Evolutionary conservation across 768 basidiomycete species (phyloP).

Genomic region (Hortiboletus campestris): DNA sequence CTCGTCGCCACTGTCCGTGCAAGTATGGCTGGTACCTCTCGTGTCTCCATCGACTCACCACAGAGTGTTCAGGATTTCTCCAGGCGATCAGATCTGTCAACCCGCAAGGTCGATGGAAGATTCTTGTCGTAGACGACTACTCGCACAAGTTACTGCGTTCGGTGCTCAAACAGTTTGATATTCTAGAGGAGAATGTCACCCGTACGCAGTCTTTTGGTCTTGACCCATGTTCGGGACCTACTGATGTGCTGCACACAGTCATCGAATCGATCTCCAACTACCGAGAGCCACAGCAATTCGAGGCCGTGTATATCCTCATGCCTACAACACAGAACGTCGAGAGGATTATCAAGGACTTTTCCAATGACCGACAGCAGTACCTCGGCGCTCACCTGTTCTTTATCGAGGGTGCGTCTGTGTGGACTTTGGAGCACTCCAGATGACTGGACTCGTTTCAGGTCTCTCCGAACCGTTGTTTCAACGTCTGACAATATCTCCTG

Average conservation of each 20-base stretch:
- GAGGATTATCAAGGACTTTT: slow-evolving; percentile 85
- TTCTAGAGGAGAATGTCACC: slow-evolving; percentile 94
- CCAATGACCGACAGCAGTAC: slow-evolving; percentile 63
- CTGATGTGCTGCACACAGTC: slow-evolving; percentile 47
- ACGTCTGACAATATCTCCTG: slow-evolving; percentile 69
- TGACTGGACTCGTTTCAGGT: slow-evolving; percentile 42
- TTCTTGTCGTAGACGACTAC: slow-evolving; percentile 93
- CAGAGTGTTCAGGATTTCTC: slow-evolving; percentile 62
- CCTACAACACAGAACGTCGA: slow-evolving; percentile 94
- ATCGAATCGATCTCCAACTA: slow-evolving; percentile 86
- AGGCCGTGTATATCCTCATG: slow-evolving; percentile 93
- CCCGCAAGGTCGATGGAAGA: slow-evolving; percentile 92
- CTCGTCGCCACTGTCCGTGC: slow-evolving; percentile 45
- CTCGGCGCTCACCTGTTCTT: slow-evolving; percentile 90
- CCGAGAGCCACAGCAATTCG: slow-evolving; percentile 83
- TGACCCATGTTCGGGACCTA: background rate
- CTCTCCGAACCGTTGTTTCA: slow-evolving; percentile 77
- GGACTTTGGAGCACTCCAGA: background rate
- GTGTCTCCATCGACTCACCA: background rate
- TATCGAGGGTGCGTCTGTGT: slow-evolving; percentile 65
- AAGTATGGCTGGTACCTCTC: slow-evolving; percentile 35
- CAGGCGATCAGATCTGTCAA: slow-evolving; percentile 85
- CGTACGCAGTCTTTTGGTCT: slow-evolving; percentile 50
- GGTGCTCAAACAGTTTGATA: slow-evolving; percentile 90
- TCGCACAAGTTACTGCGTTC: slow-evolving; percentile 80